Evolutionary conservation across 768 basidiomycete genomes (phyloP), one percentile per base, ranked within the genome.

Genomic region (Mycena filopes): DNA sequence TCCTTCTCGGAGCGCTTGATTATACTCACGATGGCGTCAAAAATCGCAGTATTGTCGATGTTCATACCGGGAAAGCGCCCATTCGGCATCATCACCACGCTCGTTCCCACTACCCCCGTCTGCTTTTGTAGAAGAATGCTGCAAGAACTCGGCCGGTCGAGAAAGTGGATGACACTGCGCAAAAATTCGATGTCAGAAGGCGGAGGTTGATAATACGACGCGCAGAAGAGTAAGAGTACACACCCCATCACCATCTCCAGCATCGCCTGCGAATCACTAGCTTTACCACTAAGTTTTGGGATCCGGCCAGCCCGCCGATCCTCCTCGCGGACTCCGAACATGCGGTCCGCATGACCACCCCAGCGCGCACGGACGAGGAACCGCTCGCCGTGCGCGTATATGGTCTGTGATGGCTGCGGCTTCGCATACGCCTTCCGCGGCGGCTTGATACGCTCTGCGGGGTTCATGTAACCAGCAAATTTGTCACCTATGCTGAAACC

Each of bases 291-390:
- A 2, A 20, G n/a, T n/a, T n/a, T 46, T 4, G 43, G 11, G 18
- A 36, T 36, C 13, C 45, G 46, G 12, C 59, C 59, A 3, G 59
- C 50, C 4, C 53, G 57, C 21, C 64, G 38, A 9, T 69, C 48
- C 4, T 33, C 45, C 36, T 65, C 53, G 7, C 26, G 4, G 5
- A 69, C 41, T 10, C 57, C 55, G 25, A 63, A 57, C 42, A 67
- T 45, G 2, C 55, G 31, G 38, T 68, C 63, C 10, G 64, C 63
- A 26, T 60, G 58, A 0, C 67, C 64, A 7, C 64, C 67, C 63
- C 63, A 65, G 11, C 64, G 63, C 12, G 63, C 63, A 25, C 67
- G 63, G 26, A 68, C 57, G 8, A 68, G 21, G 21, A 69, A 69
- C 4, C 67, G 56, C 46, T 66, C 64, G 3, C 55, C 67, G 20